A percentile compares a stretch with the other conserved stretches of the same genome.
phyloP scores from a whole-genome alignment of 305 asterid genomes.

The Fraxinus greggii region DNA sequence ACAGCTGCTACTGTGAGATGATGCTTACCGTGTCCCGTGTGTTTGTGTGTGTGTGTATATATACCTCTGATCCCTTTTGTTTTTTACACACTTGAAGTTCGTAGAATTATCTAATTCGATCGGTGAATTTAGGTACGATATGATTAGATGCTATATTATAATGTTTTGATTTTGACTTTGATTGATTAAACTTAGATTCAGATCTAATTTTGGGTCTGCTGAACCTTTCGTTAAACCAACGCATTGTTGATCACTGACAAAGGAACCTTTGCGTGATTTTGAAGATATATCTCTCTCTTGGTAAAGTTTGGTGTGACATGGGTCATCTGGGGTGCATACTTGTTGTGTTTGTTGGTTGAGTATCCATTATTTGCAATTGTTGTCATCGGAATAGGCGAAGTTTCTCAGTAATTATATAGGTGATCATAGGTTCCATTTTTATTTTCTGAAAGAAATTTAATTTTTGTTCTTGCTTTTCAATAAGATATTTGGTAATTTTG shows the following conservation, averaged over 20 bases:
- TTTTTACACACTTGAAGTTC: background rate
- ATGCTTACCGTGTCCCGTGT: background rate
- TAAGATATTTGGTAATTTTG: background rate
- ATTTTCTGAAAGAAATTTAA: background rate
- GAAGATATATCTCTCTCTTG: constrained; percentile 51
- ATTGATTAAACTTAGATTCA: background rate
- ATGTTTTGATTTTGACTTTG: background rate
- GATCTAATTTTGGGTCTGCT: constrained; percentile 7
- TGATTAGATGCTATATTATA: background rate
- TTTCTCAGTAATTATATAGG: constrained; percentile 26
- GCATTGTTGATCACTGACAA: background rate
- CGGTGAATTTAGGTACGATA: constrained; percentile 1
- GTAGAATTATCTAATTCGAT: background rate
- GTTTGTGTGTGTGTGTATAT: background rate
- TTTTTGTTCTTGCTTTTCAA: background rate
- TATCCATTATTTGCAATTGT: background rate
- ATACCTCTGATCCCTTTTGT: background rate
- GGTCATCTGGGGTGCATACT: constrained; percentile 28
- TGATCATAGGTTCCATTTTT: constrained; percentile 24
- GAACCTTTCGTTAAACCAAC: constrained; percentile 1
- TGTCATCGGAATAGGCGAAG: constrained; percentile 22
- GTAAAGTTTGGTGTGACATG: constrained; percentile 41
- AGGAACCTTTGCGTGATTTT: constrained; percentile 36
- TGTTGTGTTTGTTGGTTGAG: constrained; percentile 21
- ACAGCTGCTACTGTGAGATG: background rate